Evolutionary conservation across 805 yeast species (phyloP).

Genomic region (Debaryomyces maramus): DNA sequence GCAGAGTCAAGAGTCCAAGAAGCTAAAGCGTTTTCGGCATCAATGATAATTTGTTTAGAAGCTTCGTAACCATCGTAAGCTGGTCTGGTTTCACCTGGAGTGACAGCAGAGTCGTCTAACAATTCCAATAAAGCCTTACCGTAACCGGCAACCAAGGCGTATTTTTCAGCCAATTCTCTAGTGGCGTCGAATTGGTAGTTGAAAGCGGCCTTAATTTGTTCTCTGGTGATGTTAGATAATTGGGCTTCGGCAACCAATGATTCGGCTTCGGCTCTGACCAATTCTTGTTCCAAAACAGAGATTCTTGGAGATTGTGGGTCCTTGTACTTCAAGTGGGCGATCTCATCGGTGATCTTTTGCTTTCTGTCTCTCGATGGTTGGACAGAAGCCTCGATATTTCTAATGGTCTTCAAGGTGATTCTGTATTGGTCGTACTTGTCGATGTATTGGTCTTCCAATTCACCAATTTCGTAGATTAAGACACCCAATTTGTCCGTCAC

Average conservation of each 20-base stretch:
- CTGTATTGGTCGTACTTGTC: constrained; percentile 86
- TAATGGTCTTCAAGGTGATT: constrained; percentile 73
- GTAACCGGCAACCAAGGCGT: constrained; percentile 84
- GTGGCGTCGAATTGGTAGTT: constrained; percentile 82
- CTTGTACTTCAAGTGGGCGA: constrained; percentile 80
- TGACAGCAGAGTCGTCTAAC: constrained; percentile 80
- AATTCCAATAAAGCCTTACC: constrained; percentile 84
- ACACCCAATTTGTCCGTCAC: constrained; percentile 87
- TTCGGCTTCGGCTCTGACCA: constrained; percentile 91
- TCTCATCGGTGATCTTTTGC: constrained; percentile 80
- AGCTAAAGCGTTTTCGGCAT: constrained; percentile 80
- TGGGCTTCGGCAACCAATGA: constrained; percentile 91
- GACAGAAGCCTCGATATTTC: constrained; percentile 84
- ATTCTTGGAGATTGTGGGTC: constrained; percentile 84
- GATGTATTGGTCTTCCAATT: constrained; percentile 82
- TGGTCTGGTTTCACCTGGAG: constrained; percentile 91
- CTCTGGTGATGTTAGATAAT: constrained; percentile 83
- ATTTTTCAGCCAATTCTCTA: constrained; percentile 82
- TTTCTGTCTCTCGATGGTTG: constrained; percentile 88
- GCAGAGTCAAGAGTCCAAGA: constrained; percentile 85
- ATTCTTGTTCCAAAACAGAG: constrained; percentile 79
- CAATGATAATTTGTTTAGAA: constrained; percentile 82
- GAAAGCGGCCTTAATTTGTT: constrained; percentile 81
- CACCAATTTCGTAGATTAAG: constrained; percentile 78
- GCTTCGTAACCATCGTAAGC: constrained; percentile 89